Base-by-base conservation (phyloP, 164 flowering plant species). In the Annona cherimola region DNA sequence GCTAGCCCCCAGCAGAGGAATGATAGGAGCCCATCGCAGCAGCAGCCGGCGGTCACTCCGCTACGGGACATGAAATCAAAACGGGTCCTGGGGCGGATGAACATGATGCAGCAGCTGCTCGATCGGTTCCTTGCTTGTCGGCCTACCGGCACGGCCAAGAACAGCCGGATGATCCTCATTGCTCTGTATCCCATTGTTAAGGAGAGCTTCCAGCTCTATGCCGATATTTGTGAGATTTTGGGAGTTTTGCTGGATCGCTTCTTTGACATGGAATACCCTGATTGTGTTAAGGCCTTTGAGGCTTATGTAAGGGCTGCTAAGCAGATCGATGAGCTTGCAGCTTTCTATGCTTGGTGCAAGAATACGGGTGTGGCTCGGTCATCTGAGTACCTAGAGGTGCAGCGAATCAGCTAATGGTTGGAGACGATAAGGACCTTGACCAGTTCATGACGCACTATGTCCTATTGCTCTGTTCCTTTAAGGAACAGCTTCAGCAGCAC, bases 131-230 rank as follows among this genome's bases (percentile, higher is more conserved):
- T 87, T 77, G 76, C 83, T 35, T 83, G 86, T 75, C 72, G 84
- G 26, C 91, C 90, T 4, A 76, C 86, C 0, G 91, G 92, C 3
- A 16, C 44, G 16, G 89, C 92, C 0, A 86, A 84, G 79, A 82
- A 79, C 69, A 77, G 70, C 61, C 81, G 90, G 74, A 76, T 90
- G 78, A 85, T 90, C 60, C 71, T 88, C 3, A 77, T 84, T 64
- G 88, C 95, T 0, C 77, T 90, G 45, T 82, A 85, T 65, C 85
- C 70, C 3, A 57, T 89, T 39, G 85, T 92, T 64, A 86, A 79
- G 80, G 97, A 92, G 79, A 92, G 97, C 75, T 90, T 92, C 72
- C 69, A 74, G 79, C 55, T 87, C 5, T 92, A 90, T 70, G 82
- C 66, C 18, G 92, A 90, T 61, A 78, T 90, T 2, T 81, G 85